Base-by-base conservation (phyloP, 2,329 filamentous ascomycete species). In the Spiromastix sp. region DNA sequence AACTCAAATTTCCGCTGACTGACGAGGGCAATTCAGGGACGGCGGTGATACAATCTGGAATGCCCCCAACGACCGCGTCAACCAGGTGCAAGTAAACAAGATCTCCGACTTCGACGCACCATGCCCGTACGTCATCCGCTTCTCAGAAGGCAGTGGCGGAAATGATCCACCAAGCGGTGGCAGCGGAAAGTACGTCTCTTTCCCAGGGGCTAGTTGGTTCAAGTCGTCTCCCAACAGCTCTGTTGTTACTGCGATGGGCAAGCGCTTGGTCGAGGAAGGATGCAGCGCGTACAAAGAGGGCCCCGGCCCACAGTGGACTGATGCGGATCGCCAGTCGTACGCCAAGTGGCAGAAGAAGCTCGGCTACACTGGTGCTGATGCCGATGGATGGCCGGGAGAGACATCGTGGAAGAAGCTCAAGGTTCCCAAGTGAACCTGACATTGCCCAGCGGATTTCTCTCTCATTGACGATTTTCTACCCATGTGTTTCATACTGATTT, bases 1-100 rank as follows among this genome's bases (percentile, higher is more conserved):
- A n/a, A n/a, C n/a, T n/a, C n/a, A n/a, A n/a, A n/a, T n/a, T n/a
- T n/a, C n/a, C n/a, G n/a, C n/a, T n/a, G n/a, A n/a, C n/a, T n/a
- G n/a, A n/a, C n/a, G n/a, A n/a, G n/a, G n/a, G n/a, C n/a, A n/a
- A n/a, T n/a, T n/a, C 21, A 50, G 43, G 39, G 46, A 49, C 40
- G 43, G 41, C 4, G 46, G 45, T 4, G 46, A 50, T 38, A 43
- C 45, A 4, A 46, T 50, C 43, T 51, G 48, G 48, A 50, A 49
- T 41, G 46, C 46, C 19, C 48, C 48, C 11, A 51, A 50, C 30
- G 48, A 49, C 27, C 11, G 30, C 7, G 42, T 50, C 12, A 50
- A 50, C 30, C 35, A 41, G 30, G 48, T 51, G 3, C 40, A 48
- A 34, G 45, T 47, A 36, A 47, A 45, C 11, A 45, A 40, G 15